Evolutionary conservation across 108 stramenopile genomes (phyloP).

Genomic region (Hondaea fermentalgiana): DNA sequence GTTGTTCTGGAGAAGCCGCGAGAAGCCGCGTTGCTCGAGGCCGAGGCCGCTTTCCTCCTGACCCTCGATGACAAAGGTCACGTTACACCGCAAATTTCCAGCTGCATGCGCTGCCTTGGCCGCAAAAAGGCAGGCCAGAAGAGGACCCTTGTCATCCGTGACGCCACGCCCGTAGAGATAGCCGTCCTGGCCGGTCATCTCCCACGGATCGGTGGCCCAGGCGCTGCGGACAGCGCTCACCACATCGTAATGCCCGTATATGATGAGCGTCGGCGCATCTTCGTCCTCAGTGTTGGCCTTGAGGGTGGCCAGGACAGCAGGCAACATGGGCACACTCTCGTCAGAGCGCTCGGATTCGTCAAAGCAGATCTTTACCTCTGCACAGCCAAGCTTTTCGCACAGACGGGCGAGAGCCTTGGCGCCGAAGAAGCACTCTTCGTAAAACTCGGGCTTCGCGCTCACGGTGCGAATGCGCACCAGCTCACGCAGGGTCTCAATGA

Average conservation of each 20-base stretch:
- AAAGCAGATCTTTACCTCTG: not conserved
- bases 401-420: not conserved
- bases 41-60: conserved; percentile 20
- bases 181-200: conserved; percentile 16
- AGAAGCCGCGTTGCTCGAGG: not conserved
- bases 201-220: conserved; percentile 17
- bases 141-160: conserved; percentile 29
- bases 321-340: not conserved
- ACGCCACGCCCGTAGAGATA: conserved; percentile 26
- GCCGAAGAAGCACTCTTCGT: conserved; percentile 11
- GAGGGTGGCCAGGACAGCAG: not conserved
- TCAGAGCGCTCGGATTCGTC: not conserved
- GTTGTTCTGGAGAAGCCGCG: not conserved
- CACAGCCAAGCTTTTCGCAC: not conserved
- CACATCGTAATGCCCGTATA: conserved; percentile 33
- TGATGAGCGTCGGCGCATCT: not conserved
- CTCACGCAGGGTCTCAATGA: conserved; percentile 7
- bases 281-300: not conserved
- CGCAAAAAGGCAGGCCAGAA: conserved; percentile 24
- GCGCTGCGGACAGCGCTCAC: not conserved
- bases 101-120: not conserved
- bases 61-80: conserved; percentile 23
- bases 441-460: not conserved
- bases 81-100: not conserved
- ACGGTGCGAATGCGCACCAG: conserved; percentile 13